Conservation (phyloP, 805 yeast genomes). For the Wickerhamomyces subpelliculosus region DNA sequence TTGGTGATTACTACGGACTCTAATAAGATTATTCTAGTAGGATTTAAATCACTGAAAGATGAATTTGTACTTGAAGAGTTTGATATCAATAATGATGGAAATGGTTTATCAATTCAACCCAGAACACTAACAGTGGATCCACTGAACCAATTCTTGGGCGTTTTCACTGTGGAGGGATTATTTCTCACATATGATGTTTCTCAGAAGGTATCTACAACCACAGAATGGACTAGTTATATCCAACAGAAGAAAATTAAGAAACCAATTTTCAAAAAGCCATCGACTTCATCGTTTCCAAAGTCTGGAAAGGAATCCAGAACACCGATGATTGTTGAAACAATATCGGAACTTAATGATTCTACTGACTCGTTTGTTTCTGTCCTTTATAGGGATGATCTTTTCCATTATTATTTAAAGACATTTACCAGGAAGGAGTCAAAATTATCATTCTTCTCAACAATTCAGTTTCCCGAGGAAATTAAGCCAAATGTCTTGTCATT, state of each 20-base stretch:
- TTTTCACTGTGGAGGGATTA: conserved; percentile 5
- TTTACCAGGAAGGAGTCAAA: neutral
- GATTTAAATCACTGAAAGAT: conserved; percentile 6
- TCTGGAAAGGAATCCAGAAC: neutral
- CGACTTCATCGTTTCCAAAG: neutral
- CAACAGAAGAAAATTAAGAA: neutral
- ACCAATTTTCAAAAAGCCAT: neutral
- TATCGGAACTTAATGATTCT: neutral
- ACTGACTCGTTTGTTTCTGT: conserved; percentile 3
- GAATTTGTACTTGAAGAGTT: conserved; percentile 10
- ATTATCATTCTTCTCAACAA: neutral
- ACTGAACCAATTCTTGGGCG: conserved; percentile 5
- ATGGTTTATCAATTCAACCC: conserved; percentile 5
- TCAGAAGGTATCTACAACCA: neutral
- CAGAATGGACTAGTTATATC: too few relatives aligned
- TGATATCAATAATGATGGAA: conserved; percentile 5
- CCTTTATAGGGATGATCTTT: conserved; percentile 12
- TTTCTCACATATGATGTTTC: neutral
- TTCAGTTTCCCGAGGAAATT: conserved; percentile 7
- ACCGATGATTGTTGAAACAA: neutral
- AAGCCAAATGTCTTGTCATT: conserved; percentile 3
- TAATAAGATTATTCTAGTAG: conserved; percentile 10
- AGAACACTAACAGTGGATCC: conserved; percentile 10
- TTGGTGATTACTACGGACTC: conserved; percentile 10
- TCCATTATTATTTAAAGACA: conserved; percentile 4